Evolutionary conservation across 768 basidiomycete genomes (phyloP).

Genomic region (Auricularia cornea): DNA sequence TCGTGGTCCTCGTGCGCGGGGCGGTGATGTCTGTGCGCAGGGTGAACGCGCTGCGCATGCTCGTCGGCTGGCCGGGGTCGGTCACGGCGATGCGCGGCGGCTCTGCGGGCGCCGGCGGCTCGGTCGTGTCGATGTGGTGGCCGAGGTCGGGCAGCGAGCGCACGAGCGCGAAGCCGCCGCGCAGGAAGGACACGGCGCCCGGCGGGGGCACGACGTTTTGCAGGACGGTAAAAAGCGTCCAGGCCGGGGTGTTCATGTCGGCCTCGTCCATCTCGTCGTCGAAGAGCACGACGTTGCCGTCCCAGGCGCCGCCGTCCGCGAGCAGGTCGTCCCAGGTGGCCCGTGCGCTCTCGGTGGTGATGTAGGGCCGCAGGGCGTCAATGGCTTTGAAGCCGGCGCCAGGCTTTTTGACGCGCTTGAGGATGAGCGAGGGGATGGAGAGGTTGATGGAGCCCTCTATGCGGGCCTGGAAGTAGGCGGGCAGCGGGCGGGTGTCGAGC

Average conservation of each 20-base stretch:
- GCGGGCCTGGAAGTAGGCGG: constrained; percentile 55
- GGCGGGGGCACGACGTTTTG: constrained; percentile 42
- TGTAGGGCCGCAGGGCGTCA: constrained; percentile 66
- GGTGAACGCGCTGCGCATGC: not conserved
- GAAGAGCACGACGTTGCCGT: constrained; percentile 69
- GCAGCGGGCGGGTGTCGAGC: constrained; percentile 73
- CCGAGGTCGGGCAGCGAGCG: constrained; percentile 49
- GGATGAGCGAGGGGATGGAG: constrained; percentile 82
- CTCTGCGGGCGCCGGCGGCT: constrained; percentile 4
- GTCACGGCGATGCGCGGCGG: constrained; percentile 1
- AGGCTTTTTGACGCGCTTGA: constrained; percentile 73
- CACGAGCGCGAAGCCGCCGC: constrained; percentile 61
- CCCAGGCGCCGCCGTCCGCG: constrained; percentile 44
- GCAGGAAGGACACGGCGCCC: constrained; percentile 57
- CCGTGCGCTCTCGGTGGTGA: constrained; percentile 72
- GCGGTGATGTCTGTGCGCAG: not conserved
- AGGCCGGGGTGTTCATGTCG: constrained; percentile 53
- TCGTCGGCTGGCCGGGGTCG: not conserved
- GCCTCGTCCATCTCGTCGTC: constrained; percentile 69
- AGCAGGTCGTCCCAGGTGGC: constrained; percentile 60
- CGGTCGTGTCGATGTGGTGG: constrained; percentile 41
- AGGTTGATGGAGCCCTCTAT: constrained; percentile 70
- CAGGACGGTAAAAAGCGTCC: constrained; percentile 62
- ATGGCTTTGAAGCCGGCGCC: constrained; percentile 58
- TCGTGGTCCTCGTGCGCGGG: not conserved